Conservation (phyloP, 352 stramenopile genomes). For the Globisporangium yorkense region DNA sequence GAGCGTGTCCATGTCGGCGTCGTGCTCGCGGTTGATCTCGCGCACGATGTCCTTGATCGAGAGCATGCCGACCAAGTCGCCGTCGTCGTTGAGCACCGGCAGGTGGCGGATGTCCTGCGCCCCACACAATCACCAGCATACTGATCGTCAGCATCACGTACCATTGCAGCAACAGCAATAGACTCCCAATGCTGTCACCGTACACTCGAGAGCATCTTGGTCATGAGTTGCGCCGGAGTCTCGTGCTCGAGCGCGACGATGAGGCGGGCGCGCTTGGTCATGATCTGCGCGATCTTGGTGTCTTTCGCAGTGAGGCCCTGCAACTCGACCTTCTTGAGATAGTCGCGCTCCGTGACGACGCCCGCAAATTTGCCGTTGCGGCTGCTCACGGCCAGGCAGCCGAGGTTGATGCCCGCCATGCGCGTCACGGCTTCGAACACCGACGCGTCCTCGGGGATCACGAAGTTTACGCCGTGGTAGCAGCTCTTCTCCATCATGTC, state of each 20-base stretch:
- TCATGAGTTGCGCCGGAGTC: slow-evolving; percentile 89
- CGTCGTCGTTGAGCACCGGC: slow-evolving; percentile 90
- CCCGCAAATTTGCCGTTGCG: slow-evolving; percentile 86
- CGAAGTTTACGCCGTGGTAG: slow-evolving; percentile 94
- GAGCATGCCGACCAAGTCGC: slow-evolving; percentile 90
- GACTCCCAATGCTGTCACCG: slow-evolving; percentile 1
- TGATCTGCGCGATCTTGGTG: slow-evolving; percentile 91
- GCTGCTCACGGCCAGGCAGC: slow-evolving; percentile 88
- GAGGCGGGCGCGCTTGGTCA: slow-evolving; percentile 89
- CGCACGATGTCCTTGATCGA: slow-evolving; percentile 93
- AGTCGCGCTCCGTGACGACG: slow-evolving; percentile 93
- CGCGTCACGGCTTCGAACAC: slow-evolving; percentile 94
- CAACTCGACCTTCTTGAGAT: slow-evolving; percentile 95
- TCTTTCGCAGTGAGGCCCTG: slow-evolving; percentile 84
- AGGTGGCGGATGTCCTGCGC: slow-evolving; percentile 90
- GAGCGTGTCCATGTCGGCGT: slow-evolving; percentile 76
- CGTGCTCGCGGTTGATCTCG: slow-evolving; percentile 76
- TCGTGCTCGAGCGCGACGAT: slow-evolving; percentile 85
- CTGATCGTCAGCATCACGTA: background rate
- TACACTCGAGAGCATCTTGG: slow-evolving; percentile 93
- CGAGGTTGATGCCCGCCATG: slow-evolving; percentile 93
- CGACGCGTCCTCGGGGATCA: slow-evolving; percentile 88
- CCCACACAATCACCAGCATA: background rate
- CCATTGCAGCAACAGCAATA: background rate
- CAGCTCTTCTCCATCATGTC: slow-evolving; percentile 92